Evolutionary conservation across 306 rosid species (phyloP), one percentile per base, ranked within the genome.

Genomic region (Heteromeles arbutifolia): DNA sequence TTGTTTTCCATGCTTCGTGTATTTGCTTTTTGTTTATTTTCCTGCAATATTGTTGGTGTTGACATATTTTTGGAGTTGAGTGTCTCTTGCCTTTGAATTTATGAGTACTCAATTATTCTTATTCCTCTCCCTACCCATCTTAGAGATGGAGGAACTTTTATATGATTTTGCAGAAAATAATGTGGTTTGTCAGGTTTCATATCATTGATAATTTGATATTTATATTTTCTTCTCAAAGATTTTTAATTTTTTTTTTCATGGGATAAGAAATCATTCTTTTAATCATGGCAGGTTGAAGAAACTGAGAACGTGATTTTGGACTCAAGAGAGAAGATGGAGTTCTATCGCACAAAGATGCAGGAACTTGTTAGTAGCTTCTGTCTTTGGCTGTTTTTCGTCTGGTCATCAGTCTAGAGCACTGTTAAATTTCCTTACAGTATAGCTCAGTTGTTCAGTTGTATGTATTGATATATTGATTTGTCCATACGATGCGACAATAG

Each of bases 331-430:
- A 94, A 92, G 89, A 79, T 94, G 14, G 97, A 82, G 82, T 75
- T 83, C 66, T 94, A 90, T 81, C 95, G 97, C 72, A 67, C 92
- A 80, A 94, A 86, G 82, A 94, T 94, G 98, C 98, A 94, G 85
- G 97, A 94, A 78, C 90, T 94, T 74, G 98, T 91, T 76, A 84
- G 98, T 91, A 82, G 48, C 82, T 82, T 85, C 45, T 79, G 32
- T 79, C 68, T 56, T 64, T 25, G 74, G 69, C 79, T 44, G 24
- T 43, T 57, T 80, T 78, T 75, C 75, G 28, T 76, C 75, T 84
- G 71, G 59, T 24, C 59, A 58, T 72, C 50, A 76, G 61, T 52
- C 64, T 52, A 53, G 31, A 9, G 17, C 8, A 25, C 31, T 53
- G 28, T 70, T 70, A 52, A 62, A 19, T 28, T 25, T 50, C 58